Conservation (phyloP, 108 stramenopile species). For the Skeletonema marinoi region DNA sequence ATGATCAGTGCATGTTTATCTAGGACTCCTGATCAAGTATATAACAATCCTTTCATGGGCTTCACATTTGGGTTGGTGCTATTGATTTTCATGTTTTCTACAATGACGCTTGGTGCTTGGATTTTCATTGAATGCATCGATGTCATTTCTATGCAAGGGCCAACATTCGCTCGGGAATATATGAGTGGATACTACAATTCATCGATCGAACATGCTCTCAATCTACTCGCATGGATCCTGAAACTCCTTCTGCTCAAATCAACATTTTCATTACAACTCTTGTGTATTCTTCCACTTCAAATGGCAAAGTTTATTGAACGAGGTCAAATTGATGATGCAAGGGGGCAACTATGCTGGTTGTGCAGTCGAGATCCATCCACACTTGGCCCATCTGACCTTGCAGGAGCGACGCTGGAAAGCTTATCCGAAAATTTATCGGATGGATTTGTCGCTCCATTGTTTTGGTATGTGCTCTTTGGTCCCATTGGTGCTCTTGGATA, state of each 20-base stretch:
- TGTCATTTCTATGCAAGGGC: background rate
- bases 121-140: conserved; percentile 9
- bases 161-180: background rate
- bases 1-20: conserved; percentile 25
- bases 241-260: conserved; percentile 38
- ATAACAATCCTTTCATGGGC: conserved; percentile 28
- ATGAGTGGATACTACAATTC: background rate
- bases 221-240: conserved; percentile 32
- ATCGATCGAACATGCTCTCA: background rate
- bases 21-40: conserved; percentile 15
- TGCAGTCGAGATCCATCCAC: conserved; percentile 60
- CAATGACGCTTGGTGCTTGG: conserved; percentile 20
- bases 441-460: conserved; percentile 47
- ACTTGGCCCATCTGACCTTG: conserved; percentile 34
- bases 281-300: conserved; percentile 49
- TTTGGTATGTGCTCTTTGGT: conserved; percentile 50
- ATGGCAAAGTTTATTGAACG: conserved; percentile 56
- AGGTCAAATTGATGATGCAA: conserved; percentile 43
- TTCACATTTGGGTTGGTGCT: conserved; percentile 28
- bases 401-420: conserved; percentile 44
- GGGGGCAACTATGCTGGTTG: conserved; percentile 48
- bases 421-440: conserved; percentile 58
- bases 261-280: conserved; percentile 47
- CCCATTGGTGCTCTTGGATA: conserved; percentile 50
- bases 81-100: conserved; percentile 11